Conservation (phyloP, 1,139 yeast genomes). For the Sugiyamaella novakii region DNA sequence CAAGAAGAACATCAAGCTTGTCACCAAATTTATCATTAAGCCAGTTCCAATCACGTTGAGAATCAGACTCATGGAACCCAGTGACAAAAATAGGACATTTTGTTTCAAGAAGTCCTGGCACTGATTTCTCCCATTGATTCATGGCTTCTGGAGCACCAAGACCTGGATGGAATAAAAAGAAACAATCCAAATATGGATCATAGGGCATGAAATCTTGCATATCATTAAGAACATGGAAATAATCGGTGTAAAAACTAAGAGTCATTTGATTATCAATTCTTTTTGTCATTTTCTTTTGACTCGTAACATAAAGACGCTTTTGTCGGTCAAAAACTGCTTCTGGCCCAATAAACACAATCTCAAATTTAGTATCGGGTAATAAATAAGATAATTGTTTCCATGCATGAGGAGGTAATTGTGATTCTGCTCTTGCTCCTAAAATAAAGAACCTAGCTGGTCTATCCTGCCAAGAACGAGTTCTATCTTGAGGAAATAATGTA, state of each 20-base stretch:
- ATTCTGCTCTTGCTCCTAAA: constrained; percentile 90
- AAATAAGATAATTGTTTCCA: constrained; percentile 92
- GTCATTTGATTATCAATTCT: constrained; percentile 76
- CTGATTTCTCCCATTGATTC: constrained; percentile 77
- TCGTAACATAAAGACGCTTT: constrained; percentile 54
- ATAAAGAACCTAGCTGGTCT: constrained; percentile 88
- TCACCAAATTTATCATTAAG: constrained; percentile 63
- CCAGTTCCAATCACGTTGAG: constrained; percentile 71
- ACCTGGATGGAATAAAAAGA: constrained; percentile 95
- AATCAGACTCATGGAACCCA: constrained; percentile 80
- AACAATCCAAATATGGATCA: constrained; percentile 92
- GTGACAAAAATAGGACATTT: constrained; percentile 91
- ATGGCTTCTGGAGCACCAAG: constrained; percentile 80
- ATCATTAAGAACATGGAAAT: constrained; percentile 86
- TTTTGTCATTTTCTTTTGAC: constrained; percentile 65
- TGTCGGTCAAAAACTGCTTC: constrained; percentile 77
- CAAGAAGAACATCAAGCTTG: constrained; percentile 80
- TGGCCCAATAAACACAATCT: constrained; percentile 91
- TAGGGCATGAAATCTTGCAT: constrained; percentile 95
- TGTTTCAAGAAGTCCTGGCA: constrained; percentile 85
- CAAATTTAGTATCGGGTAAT: constrained; percentile 80
- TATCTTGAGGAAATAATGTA: constrained; percentile 76
- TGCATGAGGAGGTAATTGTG: constrained; percentile 90
- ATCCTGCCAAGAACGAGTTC: constrained; percentile 61
- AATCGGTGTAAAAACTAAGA: constrained; percentile 82